phyloP scores from a whole-genome alignment of 2,329 filamentous ascomycete genomes.

The Paraconiothyrium sp. region DNA sequence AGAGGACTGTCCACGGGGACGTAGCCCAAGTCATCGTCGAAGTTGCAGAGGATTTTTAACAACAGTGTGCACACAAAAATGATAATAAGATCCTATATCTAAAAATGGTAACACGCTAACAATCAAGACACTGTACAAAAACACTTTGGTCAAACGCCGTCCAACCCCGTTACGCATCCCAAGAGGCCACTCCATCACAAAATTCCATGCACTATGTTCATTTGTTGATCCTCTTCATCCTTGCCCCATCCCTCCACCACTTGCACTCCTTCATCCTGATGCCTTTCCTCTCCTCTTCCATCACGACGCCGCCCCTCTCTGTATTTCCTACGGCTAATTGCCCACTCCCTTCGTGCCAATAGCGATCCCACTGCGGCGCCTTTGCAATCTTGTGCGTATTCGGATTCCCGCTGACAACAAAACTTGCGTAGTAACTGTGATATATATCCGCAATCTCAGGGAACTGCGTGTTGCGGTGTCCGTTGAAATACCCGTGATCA shows the following conservation, averaged over 20 bases:
- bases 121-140: background rate
- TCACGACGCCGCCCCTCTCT: constrained; percentile 31
- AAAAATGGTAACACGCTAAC: background rate
- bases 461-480: constrained; percentile 34
- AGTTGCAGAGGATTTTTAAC: no score
- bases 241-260: constrained; percentile 45
- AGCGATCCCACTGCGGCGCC: constrained; percentile 42
- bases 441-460: constrained; percentile 45
- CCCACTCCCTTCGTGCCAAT: constrained; percentile 25
- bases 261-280: constrained; percentile 42
- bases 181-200: background rate
- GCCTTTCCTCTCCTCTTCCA: constrained; percentile 37
- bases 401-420: constrained; percentile 47
- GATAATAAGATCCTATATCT: no score
- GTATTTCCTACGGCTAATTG: constrained; percentile 38
- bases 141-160: background rate
- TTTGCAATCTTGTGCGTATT: constrained; percentile 37
- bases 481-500: constrained; percentile 44
- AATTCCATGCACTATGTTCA: constrained; percentile 16
- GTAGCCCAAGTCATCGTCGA: no score
- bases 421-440: constrained; percentile 48
- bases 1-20: no score
- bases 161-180: background rate
- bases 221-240: constrained; percentile 44
- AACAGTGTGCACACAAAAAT: no score